Conservation (phyloP, 495 filamentous ascomycete genomes). For the Penicillium lagena region DNA sequence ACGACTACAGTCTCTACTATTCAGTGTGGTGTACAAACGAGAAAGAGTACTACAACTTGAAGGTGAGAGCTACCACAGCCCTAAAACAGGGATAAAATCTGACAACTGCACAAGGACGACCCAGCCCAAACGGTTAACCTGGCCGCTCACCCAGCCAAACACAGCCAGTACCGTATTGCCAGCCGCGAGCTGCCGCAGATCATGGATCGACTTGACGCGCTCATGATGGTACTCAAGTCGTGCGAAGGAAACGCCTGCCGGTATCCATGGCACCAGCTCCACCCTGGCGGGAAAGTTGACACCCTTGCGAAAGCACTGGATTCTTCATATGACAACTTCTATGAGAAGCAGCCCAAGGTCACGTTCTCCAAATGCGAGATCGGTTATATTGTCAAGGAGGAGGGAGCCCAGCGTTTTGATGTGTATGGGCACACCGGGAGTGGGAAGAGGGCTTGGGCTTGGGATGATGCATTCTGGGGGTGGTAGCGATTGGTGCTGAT, state of each 20-base stretch:
- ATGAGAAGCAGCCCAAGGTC: conserved; percentile 45
- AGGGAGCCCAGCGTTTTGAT: conserved; percentile 47
- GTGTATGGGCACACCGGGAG: conserved; percentile 8
- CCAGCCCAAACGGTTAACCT: conserved; percentile 52
- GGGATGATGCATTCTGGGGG: conserved; percentile 8
- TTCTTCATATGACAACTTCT: conserved; percentile 49
- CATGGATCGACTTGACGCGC: conserved; percentile 47
- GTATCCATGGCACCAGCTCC: conserved; percentile 49
- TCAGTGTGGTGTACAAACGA: conserved; percentile 57
- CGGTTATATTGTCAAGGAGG: conserved; percentile 53
- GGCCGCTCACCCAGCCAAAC: conserved; percentile 9
- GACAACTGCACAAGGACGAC: conserved; percentile 31
- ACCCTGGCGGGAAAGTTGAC: conserved; percentile 40
- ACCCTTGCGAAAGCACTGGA: conserved; percentile 35
- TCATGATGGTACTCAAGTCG: conserved; percentile 56
- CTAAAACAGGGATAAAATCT: background rate
- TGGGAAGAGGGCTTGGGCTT: conserved; percentile 9
- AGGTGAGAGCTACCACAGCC: conserved; percentile 15
- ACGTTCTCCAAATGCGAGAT: conserved; percentile 51
- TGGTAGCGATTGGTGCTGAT: background rate
- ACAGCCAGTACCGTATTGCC: conserved; percentile 15
- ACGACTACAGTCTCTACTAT: conserved; percentile 50
- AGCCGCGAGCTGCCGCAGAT: conserved; percentile 24
- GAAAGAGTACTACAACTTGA: conserved; percentile 51
- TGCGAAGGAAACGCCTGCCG: conserved; percentile 47